Percentiles rank a stretch among this genome's conserved stretches.
Evolutionary conservation across 225 moss, liverwort and hornwort species (phyloP).

Genomic region (Marchantia paleacea): DNA sequence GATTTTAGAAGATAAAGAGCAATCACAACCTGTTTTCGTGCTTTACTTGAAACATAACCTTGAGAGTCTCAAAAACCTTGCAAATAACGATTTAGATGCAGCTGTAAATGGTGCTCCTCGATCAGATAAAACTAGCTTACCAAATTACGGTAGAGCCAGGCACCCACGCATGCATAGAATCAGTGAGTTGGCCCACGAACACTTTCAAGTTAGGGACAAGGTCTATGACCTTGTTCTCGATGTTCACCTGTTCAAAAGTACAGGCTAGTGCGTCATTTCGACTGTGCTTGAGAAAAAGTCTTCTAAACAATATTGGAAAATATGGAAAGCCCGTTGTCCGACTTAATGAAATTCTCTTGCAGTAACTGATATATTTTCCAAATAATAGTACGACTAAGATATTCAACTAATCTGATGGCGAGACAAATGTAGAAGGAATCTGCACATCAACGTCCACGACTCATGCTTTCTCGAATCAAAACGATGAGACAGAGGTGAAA

Average conservation of each 20-base stretch:
- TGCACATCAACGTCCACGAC: background rate
- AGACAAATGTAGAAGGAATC: background rate
- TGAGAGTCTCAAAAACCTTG: background rate
- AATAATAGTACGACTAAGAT: background rate
- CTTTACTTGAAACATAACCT: too few species aligned
- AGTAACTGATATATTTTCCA: background rate
- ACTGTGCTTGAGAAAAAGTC: background rate
- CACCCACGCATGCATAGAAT: constrained; percentile 53
- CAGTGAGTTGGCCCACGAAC: constrained; percentile 61
- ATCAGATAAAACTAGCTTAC: constrained; percentile 32
- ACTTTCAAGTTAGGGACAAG: constrained; percentile 55
- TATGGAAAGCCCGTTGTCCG: too few species aligned
- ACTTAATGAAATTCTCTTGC: too few species aligned
- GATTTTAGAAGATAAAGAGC: too few species aligned
- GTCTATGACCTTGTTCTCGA: constrained; percentile 64
- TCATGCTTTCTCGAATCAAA: background rate
- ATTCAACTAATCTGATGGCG: background rate
- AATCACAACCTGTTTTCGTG: too few species aligned
- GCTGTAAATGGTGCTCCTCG: background rate
- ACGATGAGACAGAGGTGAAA: background rate
- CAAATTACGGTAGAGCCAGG: constrained; percentile 76
- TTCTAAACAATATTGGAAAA: too few species aligned
- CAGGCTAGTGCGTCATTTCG: background rate
- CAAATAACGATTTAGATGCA: background rate
- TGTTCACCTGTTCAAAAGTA: constrained; percentile 58